Evolutionary conservation across 352 stramenopile species (phyloP), one percentile per base, ranked within the genome.

Genomic region (Globisporangium nodosum): DNA sequence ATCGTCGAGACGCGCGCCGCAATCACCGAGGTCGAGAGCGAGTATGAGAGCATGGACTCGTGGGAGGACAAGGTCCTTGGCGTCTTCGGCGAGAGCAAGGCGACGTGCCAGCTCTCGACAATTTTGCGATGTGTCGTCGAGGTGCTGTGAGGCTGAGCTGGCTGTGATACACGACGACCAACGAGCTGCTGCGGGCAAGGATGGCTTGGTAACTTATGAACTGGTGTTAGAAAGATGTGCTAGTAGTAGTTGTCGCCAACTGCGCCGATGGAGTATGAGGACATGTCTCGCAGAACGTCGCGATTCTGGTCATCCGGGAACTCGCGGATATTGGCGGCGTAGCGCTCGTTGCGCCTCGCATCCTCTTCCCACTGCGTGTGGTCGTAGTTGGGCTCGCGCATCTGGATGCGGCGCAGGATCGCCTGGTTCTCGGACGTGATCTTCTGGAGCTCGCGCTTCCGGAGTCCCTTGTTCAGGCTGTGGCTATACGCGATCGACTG

Each of bases 301-400:
- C 81, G 65, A 42, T 63, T 85, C 60, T 16, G 56, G 18, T 64
- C 76, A 7, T 73, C 48, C 12, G 87, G 76, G 53, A 90, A 96
- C 60, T 96, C 84, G 43, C 88, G 86, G 57, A 97, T 97, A 63
- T 96, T 97, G 54, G 72, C 69, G 24, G 89, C 81, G 50, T 96
- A 96, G 47, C 78, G 71, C 33, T 92, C 80, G 52, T 94, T 93
- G 51, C 86, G 73, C 53, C 87, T 83, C 33, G 88, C 88, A 18
- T 97, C 87, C 60, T 95, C 79, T 43, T 92, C 84, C 90, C 90
- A 97, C 59, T 96, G 80, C 43, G 90, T 46, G 64, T 94, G 84
- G 56, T 97, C 81, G 58, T 97, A 97, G 21, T 84, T 92, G 3
- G 90, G 90, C 60, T 96, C 85, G 9, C 84, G 80, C 73, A 82